Base-by-base conservation (phyloP, 345 rosid genomes). In the Balakata baccata region DNA sequence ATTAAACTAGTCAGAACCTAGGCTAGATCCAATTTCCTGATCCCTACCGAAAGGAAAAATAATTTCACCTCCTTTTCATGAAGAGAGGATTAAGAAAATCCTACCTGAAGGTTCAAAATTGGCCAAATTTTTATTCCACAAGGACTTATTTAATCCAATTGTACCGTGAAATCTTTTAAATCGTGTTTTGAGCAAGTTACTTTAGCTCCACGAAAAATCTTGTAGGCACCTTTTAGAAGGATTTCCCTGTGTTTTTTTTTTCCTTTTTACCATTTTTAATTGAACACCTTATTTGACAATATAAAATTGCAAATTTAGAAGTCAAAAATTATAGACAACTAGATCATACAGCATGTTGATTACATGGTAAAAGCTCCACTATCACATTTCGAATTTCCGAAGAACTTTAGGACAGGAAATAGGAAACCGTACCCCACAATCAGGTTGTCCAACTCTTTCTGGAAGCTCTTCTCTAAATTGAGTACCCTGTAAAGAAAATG, bases 371-470 rank as follows among this genome's bases (percentile, higher is more conserved):
- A 74, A 59, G 0, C 70, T 64, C 20, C 58, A 41, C 22, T 37
- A 18, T 59, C 61, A 69, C 50, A 63, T 61, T 77, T 10, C 38
- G 20, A 63, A 71, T 41, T 20, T 77, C 23, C 70, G 50, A 16
- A 68, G 63, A 64, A 46, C 71, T n/a, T 47, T 52, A n/a, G 13
- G 11, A 49, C 54, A 16, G n/a, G 16, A 41, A 23, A 46, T 14
- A 49, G 11, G 25, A 57, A 54, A 68, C 59, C 73, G 23, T 75
- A 89, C 96, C 87, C 86, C 92, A 80, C 95, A 90, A 77, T 90
- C 95, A 23, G 90, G 95, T 62, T 90, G 89, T 38, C 95, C 96
- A 72, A 64, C 68, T 71, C 93, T 83, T 77, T 89, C 90, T 0
- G 96, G 96, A 38, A 91, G 86, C 37, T 91, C 90, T 59, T 86